phyloP scores from a whole-genome alignment of 2,329 filamentous ascomycete genomes.

The Claviceps sp. region DNA sequence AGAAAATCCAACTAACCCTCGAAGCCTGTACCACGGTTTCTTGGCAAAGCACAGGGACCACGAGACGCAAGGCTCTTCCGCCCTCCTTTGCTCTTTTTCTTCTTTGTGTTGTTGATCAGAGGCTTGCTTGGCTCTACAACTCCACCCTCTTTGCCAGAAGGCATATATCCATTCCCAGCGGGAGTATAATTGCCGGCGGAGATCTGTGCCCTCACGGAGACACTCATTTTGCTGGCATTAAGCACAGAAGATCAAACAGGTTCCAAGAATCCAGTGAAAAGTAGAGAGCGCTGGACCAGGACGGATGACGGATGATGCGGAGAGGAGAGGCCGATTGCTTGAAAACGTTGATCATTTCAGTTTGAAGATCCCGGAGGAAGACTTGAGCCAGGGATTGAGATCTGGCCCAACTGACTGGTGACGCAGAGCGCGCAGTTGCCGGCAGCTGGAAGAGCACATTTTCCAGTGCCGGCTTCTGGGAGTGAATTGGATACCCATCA shows the following conservation, averaged over 20 bases:
- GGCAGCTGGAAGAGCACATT: neutral
- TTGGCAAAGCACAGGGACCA: slow-evolving; percentile 28
- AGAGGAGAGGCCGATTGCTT: no score
- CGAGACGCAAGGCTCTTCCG: slow-evolving; percentile 12
- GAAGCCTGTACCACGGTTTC: slow-evolving; percentile 48
- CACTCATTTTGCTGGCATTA: neutral
- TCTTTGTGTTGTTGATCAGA: slow-evolving; percentile 8
- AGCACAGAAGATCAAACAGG: neutral
- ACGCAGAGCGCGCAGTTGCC: neutral
- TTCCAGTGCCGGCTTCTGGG: no score
- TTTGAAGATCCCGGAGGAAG: neutral
- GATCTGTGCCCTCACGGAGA: neutral
- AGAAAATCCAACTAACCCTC: slow-evolving; percentile 40
- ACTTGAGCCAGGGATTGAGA: neutral
- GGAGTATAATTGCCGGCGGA: neutral
- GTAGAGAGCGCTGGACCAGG: neutral
- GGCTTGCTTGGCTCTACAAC: neutral
- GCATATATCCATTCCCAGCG: neutral
- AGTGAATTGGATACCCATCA: no score
- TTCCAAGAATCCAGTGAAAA: neutral
- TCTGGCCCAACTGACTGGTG: neutral
- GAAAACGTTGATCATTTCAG: no score
- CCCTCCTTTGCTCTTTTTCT: slow-evolving; percentile 7
- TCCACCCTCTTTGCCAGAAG: neutral
- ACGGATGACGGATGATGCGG: neutral